Conservation (phyloP, 139 green algal species). For the Asterochloris erici region DNA sequence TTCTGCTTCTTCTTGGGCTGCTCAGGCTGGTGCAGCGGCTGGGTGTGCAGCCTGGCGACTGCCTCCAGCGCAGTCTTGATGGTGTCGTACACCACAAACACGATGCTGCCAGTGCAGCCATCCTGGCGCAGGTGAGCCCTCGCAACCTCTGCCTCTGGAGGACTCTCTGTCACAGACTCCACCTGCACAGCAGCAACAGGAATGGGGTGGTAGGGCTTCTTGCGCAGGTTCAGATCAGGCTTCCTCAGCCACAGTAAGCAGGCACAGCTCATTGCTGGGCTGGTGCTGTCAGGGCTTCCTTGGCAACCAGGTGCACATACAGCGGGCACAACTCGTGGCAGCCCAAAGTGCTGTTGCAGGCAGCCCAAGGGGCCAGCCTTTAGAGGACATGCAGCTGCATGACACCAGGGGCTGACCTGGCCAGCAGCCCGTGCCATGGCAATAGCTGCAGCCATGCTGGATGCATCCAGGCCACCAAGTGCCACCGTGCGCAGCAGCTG, state of each 20-base stretch:
- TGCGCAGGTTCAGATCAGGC: too few relatives aligned
- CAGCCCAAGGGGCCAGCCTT: too few relatives aligned
- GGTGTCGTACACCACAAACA: constrained; percentile 41
- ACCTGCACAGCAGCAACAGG: constrained; percentile 29
- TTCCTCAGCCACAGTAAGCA: too few relatives aligned
- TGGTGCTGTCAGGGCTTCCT: too few relatives aligned
- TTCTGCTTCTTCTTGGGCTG: constrained; percentile 14
- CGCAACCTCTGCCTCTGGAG: constrained; percentile 37
- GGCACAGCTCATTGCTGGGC: too few relatives aligned
- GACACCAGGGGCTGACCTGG: constrained; percentile 14
- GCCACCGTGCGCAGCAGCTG: constrained; percentile 68
- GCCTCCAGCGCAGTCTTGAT: constrained; percentile 67
- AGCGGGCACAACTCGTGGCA: too few relatives aligned
- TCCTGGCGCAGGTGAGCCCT: constrained; percentile 62
- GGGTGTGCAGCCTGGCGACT: constrained; percentile 71
- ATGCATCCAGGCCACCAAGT: constrained; percentile 55
- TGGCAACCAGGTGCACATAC: too few relatives aligned
- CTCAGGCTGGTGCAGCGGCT: not conserved
- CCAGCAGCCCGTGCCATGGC: constrained; percentile 38
- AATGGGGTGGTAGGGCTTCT: too few relatives aligned
- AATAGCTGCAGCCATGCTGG: constrained; percentile 28
- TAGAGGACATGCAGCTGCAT: too few relatives aligned
- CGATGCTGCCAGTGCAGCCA: constrained; percentile 63
- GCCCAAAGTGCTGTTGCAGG: too few relatives aligned
- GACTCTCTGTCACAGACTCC: constrained; percentile 51